phyloP scores from a whole-genome alignment of 805 yeast species.

The Danielia reshetovae region DNA sequence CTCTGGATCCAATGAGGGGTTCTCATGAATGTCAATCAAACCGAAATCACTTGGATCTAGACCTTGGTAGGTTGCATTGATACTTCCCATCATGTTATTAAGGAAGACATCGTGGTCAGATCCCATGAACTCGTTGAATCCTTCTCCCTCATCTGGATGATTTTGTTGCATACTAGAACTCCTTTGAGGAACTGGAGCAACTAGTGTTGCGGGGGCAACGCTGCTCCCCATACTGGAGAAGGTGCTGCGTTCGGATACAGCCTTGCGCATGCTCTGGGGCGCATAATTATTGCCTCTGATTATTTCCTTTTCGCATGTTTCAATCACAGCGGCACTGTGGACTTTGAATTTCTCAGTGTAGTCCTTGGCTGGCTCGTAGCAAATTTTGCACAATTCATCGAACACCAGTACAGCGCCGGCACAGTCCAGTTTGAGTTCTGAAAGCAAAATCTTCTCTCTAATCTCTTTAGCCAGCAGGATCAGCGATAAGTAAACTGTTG shows the following conservation, averaged over 20 bases:
- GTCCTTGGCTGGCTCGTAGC: conserved; percentile 4
- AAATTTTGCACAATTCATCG: conserved; percentile 4
- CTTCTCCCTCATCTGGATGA: neutral
- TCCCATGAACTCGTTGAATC: neutral
- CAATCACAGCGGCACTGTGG: conserved; percentile 2
- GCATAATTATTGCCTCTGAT: neutral
- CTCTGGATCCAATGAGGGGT: too few relatives aligned
- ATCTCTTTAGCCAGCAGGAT: conserved; percentile 4
- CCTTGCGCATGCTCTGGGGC: neutral
- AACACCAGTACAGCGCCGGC: conserved; percentile 4
- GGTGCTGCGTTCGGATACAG: neutral
- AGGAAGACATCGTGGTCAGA: conserved; percentile 1
- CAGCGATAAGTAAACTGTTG: conserved; percentile 9
- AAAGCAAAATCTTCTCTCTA: neutral
- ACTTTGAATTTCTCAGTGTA: conserved; percentile 2
- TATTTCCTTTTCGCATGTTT: neutral
- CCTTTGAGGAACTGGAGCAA: neutral
- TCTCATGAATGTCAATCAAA: too few relatives aligned
- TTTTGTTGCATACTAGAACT: neutral
- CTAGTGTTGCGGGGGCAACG: neutral
- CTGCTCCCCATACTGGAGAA: conserved; percentile 1
- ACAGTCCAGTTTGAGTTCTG: conserved; percentile 3
- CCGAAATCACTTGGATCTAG: neutral
- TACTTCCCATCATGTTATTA: conserved; percentile 3
- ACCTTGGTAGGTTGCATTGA: neutral